These are phyloP conservation scores for Eragrostis tef DNA, from an alignment of 202 grass and related monocot genomes.

Conservation along the genomic window DNA sequence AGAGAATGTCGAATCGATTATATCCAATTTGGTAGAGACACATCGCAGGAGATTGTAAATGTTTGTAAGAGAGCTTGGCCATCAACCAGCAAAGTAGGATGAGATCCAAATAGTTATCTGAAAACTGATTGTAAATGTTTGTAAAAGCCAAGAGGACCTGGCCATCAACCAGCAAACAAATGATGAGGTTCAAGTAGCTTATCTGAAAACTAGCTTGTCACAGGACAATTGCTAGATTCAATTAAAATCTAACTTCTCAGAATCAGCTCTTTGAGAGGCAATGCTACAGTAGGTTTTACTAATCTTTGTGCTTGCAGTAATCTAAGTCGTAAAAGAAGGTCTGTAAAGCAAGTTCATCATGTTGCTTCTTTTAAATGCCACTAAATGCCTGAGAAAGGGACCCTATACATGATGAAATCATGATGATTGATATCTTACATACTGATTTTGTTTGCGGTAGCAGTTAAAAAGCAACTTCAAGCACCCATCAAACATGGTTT, in stretches of 20 bases:
- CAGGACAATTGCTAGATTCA: not conserved
- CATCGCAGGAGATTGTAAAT: not conserved
- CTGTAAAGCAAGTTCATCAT: not conserved
- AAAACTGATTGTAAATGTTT: not conserved
- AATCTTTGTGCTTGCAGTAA: not conserved
- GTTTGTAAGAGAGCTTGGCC: not conserved
- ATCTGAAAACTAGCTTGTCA: conserved; percentile 1
- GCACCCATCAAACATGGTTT: not conserved
- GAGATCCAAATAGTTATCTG: not conserved
- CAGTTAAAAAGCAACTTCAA: not conserved
- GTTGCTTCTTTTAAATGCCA: not conserved
- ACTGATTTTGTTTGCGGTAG: not conserved
- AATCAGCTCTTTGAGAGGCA: not conserved
- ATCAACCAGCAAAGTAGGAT: not conserved
- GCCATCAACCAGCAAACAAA: not conserved
- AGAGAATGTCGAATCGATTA: conserved; percentile 13
- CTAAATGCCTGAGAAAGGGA: not conserved
- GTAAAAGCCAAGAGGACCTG: not conserved
- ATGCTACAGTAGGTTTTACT: not conserved
- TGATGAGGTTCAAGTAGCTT: not conserved
- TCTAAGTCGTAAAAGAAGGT: not conserved
- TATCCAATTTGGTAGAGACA: not conserved
- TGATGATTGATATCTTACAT: not conserved
- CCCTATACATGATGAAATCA: not conserved
- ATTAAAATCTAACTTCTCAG: not conserved